Evolutionary conservation across 306 rosid species (phyloP).

Genomic region (Ochetophila trinervis): DNA sequence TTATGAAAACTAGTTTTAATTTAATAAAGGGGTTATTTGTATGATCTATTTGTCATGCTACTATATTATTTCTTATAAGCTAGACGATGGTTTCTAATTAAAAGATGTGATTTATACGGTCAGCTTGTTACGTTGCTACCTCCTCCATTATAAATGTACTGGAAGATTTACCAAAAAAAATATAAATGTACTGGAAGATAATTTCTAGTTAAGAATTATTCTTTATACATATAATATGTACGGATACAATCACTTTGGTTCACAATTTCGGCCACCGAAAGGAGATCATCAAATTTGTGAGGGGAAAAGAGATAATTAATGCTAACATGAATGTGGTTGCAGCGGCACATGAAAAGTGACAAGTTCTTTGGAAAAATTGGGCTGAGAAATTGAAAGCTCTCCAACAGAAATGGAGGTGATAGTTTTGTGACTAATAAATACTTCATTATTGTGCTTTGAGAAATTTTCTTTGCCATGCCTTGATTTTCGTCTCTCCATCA

Average conservation of each 20-base stretch:
- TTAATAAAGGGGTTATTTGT: no score
- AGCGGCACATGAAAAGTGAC: constrained; percentile 34
- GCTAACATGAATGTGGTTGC: constrained; percentile 28
- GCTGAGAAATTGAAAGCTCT: constrained; percentile 22
- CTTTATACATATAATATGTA: no score
- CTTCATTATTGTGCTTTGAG: not conserved
- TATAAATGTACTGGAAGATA: no score
- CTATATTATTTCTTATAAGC: no score
- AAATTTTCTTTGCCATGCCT: no score
- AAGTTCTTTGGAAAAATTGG: not conserved
- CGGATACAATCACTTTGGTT: not conserved
- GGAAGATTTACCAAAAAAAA: no score
- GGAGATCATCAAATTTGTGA: not conserved
- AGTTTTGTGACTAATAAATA: constrained; percentile 31
- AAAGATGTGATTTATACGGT: no score
- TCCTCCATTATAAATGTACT: not conserved
- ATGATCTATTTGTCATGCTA: no score
- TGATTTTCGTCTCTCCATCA: no score
- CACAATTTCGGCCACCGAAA: constrained; percentile 28
- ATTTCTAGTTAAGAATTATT: no score
- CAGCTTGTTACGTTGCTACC: not conserved
- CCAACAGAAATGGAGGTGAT: constrained; percentile 62
- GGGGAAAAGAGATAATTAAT: constrained; percentile 18
- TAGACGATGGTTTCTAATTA: not conserved
- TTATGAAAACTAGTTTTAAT: no score